phyloP scores from a whole-genome alignment of 2,329 filamentous ascomycete species.

The Aspergillus oerlinghausenensis region DNA sequence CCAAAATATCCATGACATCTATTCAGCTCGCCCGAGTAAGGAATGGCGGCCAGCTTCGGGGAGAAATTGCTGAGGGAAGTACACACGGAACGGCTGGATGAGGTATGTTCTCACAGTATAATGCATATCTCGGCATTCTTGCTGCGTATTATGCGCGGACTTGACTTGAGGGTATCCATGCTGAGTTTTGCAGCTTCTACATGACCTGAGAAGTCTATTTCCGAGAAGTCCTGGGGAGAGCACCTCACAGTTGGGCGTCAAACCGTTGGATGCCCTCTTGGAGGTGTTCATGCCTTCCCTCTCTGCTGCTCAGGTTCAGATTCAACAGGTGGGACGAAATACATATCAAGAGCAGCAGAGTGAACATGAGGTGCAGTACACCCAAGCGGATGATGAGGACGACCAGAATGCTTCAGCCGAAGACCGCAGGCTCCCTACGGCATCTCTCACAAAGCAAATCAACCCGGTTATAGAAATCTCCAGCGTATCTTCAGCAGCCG shows the following conservation, averaged over 20 bases:
- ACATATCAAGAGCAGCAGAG: slow-evolving; percentile 10
- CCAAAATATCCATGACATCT: neutral
- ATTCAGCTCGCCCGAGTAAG: neutral
- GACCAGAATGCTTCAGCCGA: neutral
- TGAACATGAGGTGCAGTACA: neutral
- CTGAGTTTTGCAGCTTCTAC: slow-evolving; percentile 23
- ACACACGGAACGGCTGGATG: slow-evolving; percentile 45
- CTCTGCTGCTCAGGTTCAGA: slow-evolving; percentile 5
- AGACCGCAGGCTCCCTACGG: neutral
- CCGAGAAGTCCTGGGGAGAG: slow-evolving; percentile 7
- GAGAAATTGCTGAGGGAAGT: slow-evolving; percentile 50
- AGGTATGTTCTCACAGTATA: slow-evolving; percentile 37
- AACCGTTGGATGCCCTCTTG: slow-evolving; percentile 44
- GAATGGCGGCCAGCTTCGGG: slow-evolving; percentile 42
- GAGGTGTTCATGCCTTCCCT: slow-evolving; percentile 30
- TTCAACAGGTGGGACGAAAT: slow-evolving; percentile 1
- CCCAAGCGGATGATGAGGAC: neutral
- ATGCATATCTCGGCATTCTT: neutral
- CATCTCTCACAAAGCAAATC: slow-evolving; percentile 2
- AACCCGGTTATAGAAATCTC: slow-evolving; percentile 51
- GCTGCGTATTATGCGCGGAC: neutral
- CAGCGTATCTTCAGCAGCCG: slow-evolving; percentile 47
- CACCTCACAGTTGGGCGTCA: slow-evolving; percentile 37
- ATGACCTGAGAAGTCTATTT: slow-evolving; percentile 27
- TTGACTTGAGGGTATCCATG: neutral